These are phyloP conservation scores for Nakataea oryzae DNA, from an alignment of 2,329 filamentous ascomycete species.

Conservation along the genomic window DNA sequence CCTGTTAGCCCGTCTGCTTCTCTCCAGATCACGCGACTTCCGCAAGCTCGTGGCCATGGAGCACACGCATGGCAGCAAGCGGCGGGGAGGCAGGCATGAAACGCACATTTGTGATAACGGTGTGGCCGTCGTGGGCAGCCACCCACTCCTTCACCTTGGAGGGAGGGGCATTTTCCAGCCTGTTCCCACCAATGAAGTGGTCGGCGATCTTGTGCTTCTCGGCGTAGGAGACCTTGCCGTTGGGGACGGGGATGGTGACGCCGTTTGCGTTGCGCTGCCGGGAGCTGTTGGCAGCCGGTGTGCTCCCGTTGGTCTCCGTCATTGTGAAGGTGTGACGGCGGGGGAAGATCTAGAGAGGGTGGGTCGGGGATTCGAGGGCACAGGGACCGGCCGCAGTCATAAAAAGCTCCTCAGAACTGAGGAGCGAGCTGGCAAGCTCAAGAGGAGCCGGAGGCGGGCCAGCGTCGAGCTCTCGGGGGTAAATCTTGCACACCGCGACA, in stretches of 20 bases:
- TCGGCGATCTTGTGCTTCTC: constrained; percentile 74
- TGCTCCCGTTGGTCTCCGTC: constrained; percentile 34
- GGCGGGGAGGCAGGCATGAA: neutral
- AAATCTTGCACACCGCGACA: neutral
- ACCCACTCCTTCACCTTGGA: constrained; percentile 97
- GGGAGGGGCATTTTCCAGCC: constrained; percentile 67
- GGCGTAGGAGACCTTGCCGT: constrained; percentile 58
- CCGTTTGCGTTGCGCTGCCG: constrained; percentile 16
- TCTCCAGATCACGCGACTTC: neutral
- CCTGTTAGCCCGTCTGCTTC: neutral
- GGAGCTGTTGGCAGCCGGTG: constrained; percentile 23
- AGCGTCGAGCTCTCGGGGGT: neutral
- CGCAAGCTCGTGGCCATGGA: neutral
- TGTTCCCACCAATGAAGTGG: constrained; percentile 96
- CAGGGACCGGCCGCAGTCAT: neutral
- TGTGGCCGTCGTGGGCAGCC: constrained; percentile 79
- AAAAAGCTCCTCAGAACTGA: neutral
- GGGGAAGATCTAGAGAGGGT: neutral
- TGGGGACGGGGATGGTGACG: constrained; percentile 39
- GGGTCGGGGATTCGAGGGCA: neutral
- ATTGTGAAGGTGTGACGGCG: constrained; percentile 22
- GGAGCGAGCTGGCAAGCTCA: constrained; percentile 4
- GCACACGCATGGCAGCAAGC: no score
- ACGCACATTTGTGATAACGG: constrained; percentile 92
- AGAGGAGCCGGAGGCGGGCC: neutral